Conservation (phyloP, 2,329 filamentous ascomycete species). For the Pseudogymnoascus sp. region DNA sequence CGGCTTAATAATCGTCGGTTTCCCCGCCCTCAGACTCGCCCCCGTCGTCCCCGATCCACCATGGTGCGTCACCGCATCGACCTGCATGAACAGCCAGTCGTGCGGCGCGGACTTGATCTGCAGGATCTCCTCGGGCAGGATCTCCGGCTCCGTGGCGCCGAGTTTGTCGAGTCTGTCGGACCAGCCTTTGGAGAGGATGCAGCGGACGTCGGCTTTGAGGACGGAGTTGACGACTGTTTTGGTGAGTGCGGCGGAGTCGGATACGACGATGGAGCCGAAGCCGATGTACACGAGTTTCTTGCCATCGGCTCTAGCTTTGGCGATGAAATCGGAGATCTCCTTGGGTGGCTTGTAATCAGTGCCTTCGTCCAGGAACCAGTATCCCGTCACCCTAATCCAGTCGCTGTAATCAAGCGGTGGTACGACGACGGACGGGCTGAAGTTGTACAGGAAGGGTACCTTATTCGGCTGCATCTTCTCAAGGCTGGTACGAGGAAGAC, state of each 20-base stretch:
- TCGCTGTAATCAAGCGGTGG: conserved; percentile 93
- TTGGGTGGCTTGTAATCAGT: conserved; percentile 63
- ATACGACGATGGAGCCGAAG: conserved; percentile 92
- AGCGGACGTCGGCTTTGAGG: conserved; percentile 82
- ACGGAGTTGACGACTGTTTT: conserved; percentile 91
- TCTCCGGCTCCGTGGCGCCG: conserved; percentile 44
- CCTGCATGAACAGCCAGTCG: conserved; percentile 91
- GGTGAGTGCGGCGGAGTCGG: conserved; percentile 80
- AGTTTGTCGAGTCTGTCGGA: conserved; percentile 70
- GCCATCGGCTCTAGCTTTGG: conserved; percentile 67
- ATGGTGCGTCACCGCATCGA: conserved; percentile 91
- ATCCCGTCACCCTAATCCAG: conserved; percentile 95
- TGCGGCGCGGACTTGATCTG: conserved; percentile 88
- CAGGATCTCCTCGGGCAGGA: conserved; percentile 73
- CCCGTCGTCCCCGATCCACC: conserved; percentile 93
- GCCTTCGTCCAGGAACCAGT: conserved; percentile 90
- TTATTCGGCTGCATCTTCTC: conserved; percentile 94
- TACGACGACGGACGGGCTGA: conserved; percentile 86
- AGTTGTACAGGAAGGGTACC: conserved; percentile 98
- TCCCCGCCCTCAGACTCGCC: conserved; percentile 79
- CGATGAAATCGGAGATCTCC: conserved; percentile 74
- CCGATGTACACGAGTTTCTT: conserved; percentile 97
- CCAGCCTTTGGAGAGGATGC: conserved; percentile 95
- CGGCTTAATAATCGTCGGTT: conserved; percentile 89
- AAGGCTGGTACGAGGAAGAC: conserved; percentile 70